Evolutionary conservation across 306 rosid genomes (phyloP).

Genomic region (Quercus agrifolia): DNA sequence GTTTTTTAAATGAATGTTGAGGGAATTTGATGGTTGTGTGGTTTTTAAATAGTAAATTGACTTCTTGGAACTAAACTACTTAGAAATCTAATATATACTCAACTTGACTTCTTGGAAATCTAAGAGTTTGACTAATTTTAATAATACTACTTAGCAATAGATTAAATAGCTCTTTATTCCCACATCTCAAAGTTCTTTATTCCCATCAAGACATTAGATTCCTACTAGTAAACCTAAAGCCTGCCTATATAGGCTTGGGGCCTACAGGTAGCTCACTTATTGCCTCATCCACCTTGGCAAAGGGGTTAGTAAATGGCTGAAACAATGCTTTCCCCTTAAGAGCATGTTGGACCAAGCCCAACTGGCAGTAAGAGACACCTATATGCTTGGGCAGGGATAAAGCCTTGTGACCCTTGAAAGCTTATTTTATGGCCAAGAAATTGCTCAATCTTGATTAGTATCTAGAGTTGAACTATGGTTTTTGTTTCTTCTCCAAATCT

Average conservation of each 20-base stretch:
- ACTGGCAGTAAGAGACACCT: not conserved
- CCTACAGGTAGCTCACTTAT: not conserved
- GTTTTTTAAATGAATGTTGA: too few relatives aligned
- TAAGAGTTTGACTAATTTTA: too few relatives aligned
- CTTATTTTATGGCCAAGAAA: not conserved
- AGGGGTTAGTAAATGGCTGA: not conserved
- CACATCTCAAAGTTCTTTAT: too few relatives aligned
- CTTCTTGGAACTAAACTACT: too few relatives aligned
- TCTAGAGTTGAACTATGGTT: not conserved
- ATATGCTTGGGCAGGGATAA: not conserved
- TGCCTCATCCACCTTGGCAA: not conserved
- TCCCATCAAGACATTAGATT: too few relatives aligned
- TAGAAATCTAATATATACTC: too few relatives aligned
- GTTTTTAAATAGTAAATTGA: too few relatives aligned
- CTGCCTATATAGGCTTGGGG: not conserved
- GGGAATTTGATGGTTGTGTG: too few relatives aligned
- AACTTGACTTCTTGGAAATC: too few relatives aligned
- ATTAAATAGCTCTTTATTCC: too few relatives aligned
- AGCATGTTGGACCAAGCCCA: not conserved
- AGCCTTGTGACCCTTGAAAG: not conserved
- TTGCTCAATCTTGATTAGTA: not conserved
- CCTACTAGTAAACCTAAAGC: not conserved
- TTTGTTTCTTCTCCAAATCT: not conserved
- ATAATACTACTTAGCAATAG: too few relatives aligned
- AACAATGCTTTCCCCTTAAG: not conserved